These are phyloP conservation scores for Penicillium expansum DNA, from an alignment of 2,329 filamentous ascomycete species.

Conservation along the genomic window DNA sequence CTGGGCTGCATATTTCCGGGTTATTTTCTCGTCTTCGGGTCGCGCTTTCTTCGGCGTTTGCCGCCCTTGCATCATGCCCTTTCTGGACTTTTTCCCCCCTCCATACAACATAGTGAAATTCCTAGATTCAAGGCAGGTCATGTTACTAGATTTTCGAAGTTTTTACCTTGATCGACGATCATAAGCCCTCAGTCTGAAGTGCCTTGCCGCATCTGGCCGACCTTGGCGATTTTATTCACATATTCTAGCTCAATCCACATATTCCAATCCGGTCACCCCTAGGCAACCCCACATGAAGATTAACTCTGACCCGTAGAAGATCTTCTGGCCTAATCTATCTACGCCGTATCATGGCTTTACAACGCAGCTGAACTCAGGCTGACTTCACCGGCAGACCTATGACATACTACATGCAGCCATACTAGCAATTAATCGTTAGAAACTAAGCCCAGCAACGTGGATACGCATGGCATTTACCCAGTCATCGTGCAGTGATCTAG, in stretches of 20 bases:
- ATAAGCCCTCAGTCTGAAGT: not conserved
- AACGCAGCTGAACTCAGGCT: not conserved
- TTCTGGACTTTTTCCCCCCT: too few relatives aligned
- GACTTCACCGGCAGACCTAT: not conserved
- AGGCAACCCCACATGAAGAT: not conserved
- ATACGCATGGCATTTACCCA: not conserved
- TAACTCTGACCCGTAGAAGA: not conserved
- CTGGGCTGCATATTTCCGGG: not conserved
- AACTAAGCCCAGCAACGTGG: not conserved
- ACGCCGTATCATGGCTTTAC: not conserved
- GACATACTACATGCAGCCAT: not conserved
- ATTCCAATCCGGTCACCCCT: not conserved
- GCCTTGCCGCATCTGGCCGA: conserved; percentile 2
- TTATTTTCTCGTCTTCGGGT: not conserved
- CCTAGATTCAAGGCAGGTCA: not conserved
- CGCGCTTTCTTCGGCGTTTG: not conserved
- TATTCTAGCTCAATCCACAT: too few relatives aligned
- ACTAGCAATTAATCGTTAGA: not conserved
- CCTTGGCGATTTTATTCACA: not conserved
- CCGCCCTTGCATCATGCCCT: not conserved
- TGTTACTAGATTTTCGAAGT: not conserved
- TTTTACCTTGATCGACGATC: not conserved
- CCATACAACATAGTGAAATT: not conserved
- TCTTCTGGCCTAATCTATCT: not conserved
- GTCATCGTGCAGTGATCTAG: not conserved